Evolutionary conservation across 768 basidiomycete genomes (phyloP), one percentile per base, ranked within the genome.

Genomic region (Boletus pseudopeckii): DNA sequence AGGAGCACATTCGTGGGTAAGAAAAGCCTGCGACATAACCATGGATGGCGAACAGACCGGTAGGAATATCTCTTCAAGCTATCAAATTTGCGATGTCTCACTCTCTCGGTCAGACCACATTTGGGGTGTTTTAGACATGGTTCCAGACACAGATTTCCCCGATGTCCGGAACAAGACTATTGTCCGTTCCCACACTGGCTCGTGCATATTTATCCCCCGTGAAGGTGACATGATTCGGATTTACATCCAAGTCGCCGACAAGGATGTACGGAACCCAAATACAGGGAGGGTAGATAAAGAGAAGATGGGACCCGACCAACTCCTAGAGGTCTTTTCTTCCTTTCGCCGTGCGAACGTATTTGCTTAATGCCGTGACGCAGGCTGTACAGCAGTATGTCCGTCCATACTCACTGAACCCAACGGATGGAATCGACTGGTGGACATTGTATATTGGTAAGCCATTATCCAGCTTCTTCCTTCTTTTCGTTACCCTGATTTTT

Each of bases 1-100:
- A 88, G 86, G 88, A 7, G 89, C 88, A 0, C 89, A 90, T 70
- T 90, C 88, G 8, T 91, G 89, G 88, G 86, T 91, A 22, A 80
- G 90, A 22, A 89, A 88, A 54, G 50, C 69, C 0, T 72, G 89
- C 7, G 74, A 75, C 14, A 84, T 92, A 47, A 64, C 71, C 5
- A 87, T 92, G 87, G 81, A 90, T 54, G 90, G 90, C 7, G 88
- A 91, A 65, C 84, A 88, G 56, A 77, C 66, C 10, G 76, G 78
- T 69, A 53, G 59, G 50, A 53, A 54, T 4, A 9, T 28, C 10
- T 8, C 10, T 14, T 37, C 7, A 1, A 2, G 33, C 34, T 8
- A 13, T 8, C 15, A 24, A 15, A 24, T 5, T 41, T 28, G 5
- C 7, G 0, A 7, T 17, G 26, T 18, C 34, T 56, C 11, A 63